These are phyloP conservation scores for Pulveroboletus frians DNA, from an alignment of 768 basidiomycete genomes.

Conservation along the genomic window DNA sequence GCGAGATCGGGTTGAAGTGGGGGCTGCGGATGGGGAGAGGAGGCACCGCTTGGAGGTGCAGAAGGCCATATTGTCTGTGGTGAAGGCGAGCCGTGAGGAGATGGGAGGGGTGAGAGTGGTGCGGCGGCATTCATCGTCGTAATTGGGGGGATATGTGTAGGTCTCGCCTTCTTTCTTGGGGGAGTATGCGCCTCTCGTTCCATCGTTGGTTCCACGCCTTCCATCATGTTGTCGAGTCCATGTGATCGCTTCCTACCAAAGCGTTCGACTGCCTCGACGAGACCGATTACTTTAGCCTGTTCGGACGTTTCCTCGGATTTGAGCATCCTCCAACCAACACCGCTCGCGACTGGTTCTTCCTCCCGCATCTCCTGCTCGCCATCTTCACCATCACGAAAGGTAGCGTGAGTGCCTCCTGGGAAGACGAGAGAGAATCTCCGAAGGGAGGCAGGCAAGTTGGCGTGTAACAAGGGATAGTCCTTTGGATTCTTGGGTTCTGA, in stretches of 20 bases:
- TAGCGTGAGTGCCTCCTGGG: conserved; percentile 75
- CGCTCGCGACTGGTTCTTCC: conserved; percentile 60
- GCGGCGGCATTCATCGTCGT: conserved; percentile 68
- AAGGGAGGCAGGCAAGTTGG: conserved; percentile 65
- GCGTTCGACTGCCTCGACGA: conserved; percentile 78
- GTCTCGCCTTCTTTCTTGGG: conserved; percentile 74
- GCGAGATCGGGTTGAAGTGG: conserved; percentile 80
- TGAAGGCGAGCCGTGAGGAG: conserved; percentile 78
- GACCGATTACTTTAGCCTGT: conserved; percentile 49
- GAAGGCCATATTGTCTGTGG: conserved; percentile 76
- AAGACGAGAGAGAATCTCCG: conserved; percentile 75
- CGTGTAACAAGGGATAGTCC: conserved; percentile 71
- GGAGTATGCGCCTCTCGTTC: conserved; percentile 43
- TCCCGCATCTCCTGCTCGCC: conserved; percentile 66
- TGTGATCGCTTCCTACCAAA: conserved; percentile 62
- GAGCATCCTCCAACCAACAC: conserved; percentile 72
- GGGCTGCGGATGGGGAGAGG: conserved; percentile 62
- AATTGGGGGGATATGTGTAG: conserved; percentile 52
- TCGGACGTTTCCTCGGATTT: conserved; percentile 57
- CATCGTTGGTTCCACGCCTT: conserved; percentile 62
- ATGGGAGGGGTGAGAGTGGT: conserved; percentile 80
- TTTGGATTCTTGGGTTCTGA: conserved; percentile 72
- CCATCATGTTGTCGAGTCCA: conserved; percentile 57
- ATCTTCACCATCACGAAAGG: conserved; percentile 66
- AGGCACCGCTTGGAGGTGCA: conserved; percentile 72